Evolutionary conservation across 2,329 filamentous ascomycete species (phyloP), one percentile per base, ranked within the genome.

Genomic region (Colletotrichum falcatum): DNA sequence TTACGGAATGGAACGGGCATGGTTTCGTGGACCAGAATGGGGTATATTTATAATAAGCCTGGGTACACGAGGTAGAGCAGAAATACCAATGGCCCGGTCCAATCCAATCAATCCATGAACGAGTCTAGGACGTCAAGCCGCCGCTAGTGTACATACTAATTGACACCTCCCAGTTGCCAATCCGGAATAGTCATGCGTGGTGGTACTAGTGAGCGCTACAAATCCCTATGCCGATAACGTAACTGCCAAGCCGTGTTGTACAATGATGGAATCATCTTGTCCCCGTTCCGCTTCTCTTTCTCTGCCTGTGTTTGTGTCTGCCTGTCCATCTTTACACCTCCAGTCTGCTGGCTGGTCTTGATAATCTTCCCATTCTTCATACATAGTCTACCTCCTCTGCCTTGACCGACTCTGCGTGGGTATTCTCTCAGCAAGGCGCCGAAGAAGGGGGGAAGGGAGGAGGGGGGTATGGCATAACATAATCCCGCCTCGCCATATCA

Each of bases 11-110:
- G 3, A 2, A 2, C 3, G 39, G 20, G 44, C 8, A 4, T 20
- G 26, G 8, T 37, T 54, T 53, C 37, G 8, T 53, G 56, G 26
- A 51, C 35, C 12, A 59, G 65, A 59, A 26, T 65, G 16, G 61
- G 54, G 44, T n/a, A 55, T 39, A 23, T 46, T 35, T 30, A 44
- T 51, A 51, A 20, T 20, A 8, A 42, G 28, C 58, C 46, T 58
- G 59, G 60, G 54, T 70, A 60, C 59, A 64, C 59, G 46, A 54
- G 65, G 55, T 68, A 70, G 55, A 70, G 44, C 63, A 71, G 58
- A 71, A 68, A 53, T 68, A 51, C 59, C 37, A 28, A 66, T 35
- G 39, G 26, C 54, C 39, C 48, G 3, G 55, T 35, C 35, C 42
- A 42, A 49, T 18, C 54, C 30, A 14, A 33, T 23, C 23, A 35